Conservation (phyloP, 179 eudicot species). For the Gypsophila paniculata region DNA sequence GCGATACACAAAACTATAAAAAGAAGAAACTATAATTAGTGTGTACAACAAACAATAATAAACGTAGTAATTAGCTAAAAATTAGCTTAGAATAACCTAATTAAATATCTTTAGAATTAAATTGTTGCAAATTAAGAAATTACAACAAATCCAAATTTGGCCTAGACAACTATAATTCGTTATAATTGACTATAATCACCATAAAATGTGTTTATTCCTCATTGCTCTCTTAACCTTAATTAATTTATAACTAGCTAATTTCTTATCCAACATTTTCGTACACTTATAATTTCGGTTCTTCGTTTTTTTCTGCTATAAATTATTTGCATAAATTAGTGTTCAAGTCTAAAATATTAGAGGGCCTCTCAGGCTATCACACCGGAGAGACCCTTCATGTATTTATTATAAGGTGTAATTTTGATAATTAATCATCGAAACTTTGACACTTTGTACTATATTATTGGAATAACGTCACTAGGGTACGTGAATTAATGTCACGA, state of each 20-base stretch:
- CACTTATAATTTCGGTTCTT: neutral
- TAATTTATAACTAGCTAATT: slow-evolving; percentile 13
- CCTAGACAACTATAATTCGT: slow-evolving; percentile 20
- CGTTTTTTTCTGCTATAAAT: slow-evolving; percentile 5
- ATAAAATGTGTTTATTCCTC: neutral
- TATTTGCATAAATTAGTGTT: neutral
- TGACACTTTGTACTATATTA: neutral
- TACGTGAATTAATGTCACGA: slow-evolving; percentile 21
- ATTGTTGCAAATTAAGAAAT: neutral
- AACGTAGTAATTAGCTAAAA: neutral
- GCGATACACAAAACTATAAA: neutral
- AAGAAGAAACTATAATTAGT: slow-evolving; percentile 3
- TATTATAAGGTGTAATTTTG: neutral
- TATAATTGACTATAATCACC: neutral
- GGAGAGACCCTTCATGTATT: slow-evolving; percentile 31
- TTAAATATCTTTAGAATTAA: neutral
- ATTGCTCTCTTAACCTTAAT: slow-evolving; percentile 22
- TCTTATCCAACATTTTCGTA: slow-evolving; percentile 3
- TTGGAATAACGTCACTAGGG: neutral
- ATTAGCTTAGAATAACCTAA: too few relatives aligned
- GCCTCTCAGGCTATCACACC: slow-evolving; percentile 35
- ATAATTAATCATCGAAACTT: neutral
- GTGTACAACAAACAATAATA: neutral
- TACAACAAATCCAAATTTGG: slow-evolving; percentile 17
- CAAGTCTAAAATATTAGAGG: slow-evolving; percentile 18